A percentile compares a stretch with the other conserved stretches of the same genome.
phyloP scores from a whole-genome alignment of 768 basidiomycete genomes.

The Harrya chromipes region DNA sequence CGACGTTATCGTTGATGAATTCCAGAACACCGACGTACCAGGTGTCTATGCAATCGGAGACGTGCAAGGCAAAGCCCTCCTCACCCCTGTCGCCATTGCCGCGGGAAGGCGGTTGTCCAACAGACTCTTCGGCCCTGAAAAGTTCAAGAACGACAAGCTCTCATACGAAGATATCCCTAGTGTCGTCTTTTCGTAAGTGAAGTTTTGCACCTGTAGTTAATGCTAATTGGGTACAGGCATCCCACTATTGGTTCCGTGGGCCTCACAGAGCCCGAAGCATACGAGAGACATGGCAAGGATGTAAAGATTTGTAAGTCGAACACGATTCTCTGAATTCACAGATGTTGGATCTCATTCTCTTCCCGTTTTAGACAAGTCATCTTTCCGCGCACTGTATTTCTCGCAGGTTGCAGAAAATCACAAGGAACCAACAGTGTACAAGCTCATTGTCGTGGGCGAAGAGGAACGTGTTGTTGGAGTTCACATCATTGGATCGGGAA shows the following conservation, averaged over 20 bases:
- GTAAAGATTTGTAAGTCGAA: constrained; percentile 83
- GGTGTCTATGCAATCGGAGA: constrained; percentile 86
- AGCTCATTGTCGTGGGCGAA: constrained; percentile 80
- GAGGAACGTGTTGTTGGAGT: constrained; percentile 97
- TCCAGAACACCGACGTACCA: constrained; percentile 74
- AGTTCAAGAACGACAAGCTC: constrained; percentile 86
- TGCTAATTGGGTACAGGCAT: constrained; percentile 51
- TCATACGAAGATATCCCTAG: constrained; percentile 88
- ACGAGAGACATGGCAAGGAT: constrained; percentile 80
- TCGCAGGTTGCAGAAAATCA: constrained; percentile 86
- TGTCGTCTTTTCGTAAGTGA: constrained; percentile 91
- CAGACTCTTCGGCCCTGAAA: constrained; percentile 81
- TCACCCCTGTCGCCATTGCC: constrained; percentile 97
- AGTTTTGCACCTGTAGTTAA: constrained; percentile 1
- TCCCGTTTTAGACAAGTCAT: constrained; percentile 59
- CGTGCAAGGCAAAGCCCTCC: constrained; percentile 84
- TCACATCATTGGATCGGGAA: constrained; percentile 88
- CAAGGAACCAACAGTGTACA: constrained; percentile 95
- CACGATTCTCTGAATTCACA: background rate
- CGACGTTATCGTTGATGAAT: constrained; percentile 88
- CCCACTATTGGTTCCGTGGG: constrained; percentile 96
- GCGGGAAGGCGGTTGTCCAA: constrained; percentile 89
- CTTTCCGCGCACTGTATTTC: constrained; percentile 86
- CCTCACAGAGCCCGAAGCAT: constrained; percentile 88
- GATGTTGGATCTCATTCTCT: background rate